These are phyloP conservation scores for Colletotrichum sojae DNA, from an alignment of 2,329 filamentous ascomycete species.

Conservation along the genomic window DNA sequence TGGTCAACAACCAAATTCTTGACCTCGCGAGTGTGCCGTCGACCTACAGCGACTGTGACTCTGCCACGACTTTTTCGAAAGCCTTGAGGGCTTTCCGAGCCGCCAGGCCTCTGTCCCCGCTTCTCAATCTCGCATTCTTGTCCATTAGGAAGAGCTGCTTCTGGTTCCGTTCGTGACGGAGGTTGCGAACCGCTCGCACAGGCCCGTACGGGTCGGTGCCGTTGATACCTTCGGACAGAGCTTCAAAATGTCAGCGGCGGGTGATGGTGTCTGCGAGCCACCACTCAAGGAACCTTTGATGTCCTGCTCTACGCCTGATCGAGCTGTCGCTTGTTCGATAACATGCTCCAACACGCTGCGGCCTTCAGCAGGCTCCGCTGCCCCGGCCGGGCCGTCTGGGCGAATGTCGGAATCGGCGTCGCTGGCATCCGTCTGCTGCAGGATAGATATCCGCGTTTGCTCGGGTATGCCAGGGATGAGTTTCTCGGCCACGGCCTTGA, in stretches of 20 bases:
- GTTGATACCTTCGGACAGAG: conserved; percentile 73
- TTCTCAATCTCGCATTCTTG: conserved; percentile 81
- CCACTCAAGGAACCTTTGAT: conserved; percentile 64
- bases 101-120: conserved; percentile 80
- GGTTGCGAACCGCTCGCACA: conserved; percentile 71
- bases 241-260: conserved; percentile 49
- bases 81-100: conserved; percentile 82
- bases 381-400: conserved; percentile 13
- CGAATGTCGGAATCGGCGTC: conserved; percentile 46
- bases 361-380: conserved; percentile 35
- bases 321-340: conserved; percentile 71
- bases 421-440: conserved; percentile 75
- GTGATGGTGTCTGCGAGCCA: not conserved
- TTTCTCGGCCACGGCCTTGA: conserved; percentile 83
- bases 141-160: conserved; percentile 77
- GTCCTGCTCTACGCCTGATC: conserved; percentile 71
- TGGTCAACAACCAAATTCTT: conserved; percentile 2
- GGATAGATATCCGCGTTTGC: conserved; percentile 73
- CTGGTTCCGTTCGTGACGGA: conserved; percentile 74
- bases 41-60: conserved; percentile 66
- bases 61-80: conserved; percentile 76
- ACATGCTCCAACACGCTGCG: conserved; percentile 76
- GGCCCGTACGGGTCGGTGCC: conserved; percentile 70
- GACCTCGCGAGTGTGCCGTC: not conserved
- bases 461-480: conserved; percentile 83